phyloP scores from a whole-genome alignment of 2,329 filamentous ascomycete species.

The Cordyceps cateniannulata region DNA sequence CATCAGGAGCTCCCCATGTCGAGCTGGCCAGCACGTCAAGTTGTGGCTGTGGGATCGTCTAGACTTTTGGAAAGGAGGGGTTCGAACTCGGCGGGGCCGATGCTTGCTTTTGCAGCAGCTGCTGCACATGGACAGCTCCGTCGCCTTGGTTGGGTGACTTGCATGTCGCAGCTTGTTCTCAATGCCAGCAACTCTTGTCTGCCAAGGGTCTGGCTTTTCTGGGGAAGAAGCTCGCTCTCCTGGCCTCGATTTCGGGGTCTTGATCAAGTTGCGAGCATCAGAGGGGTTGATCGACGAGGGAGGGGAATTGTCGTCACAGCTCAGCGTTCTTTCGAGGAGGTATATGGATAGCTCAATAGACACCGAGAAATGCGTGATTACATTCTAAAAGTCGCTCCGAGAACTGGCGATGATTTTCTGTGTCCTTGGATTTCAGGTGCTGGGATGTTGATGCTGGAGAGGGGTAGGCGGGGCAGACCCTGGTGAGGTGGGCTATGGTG shows the following conservation, averaged over 20 bases:
- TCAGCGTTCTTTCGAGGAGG: no score
- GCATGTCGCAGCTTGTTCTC: not conserved
- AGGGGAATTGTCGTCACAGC: not conserved
- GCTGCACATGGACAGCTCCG: constrained; percentile 2
- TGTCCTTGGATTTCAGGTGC: no score
- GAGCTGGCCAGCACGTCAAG: not conserved
- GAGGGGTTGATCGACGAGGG: not conserved
- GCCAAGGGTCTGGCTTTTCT: not conserved
- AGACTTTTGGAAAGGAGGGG: not conserved
- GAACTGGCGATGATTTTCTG: no score
- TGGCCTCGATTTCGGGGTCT: not conserved
- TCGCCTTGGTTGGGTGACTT: constrained; percentile 6
- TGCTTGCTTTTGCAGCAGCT: not conserved
- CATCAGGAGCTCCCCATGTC: not conserved
- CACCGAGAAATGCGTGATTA: no score
- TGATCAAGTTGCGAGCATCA: not conserved
- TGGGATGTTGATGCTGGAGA: no score
- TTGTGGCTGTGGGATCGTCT: not conserved
- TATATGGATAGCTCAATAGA: no score
- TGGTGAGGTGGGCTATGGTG: no score
- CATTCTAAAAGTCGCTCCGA: no score
- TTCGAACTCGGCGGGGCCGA: constrained; percentile 9
- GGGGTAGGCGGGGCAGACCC: no score
- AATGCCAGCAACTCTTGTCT: not conserved
- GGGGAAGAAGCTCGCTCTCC: not conserved